These are phyloP conservation scores for Halophytophthora batemanensis DNA, from an alignment of 352 stramenopile species.

Conservation along the genomic window DNA sequence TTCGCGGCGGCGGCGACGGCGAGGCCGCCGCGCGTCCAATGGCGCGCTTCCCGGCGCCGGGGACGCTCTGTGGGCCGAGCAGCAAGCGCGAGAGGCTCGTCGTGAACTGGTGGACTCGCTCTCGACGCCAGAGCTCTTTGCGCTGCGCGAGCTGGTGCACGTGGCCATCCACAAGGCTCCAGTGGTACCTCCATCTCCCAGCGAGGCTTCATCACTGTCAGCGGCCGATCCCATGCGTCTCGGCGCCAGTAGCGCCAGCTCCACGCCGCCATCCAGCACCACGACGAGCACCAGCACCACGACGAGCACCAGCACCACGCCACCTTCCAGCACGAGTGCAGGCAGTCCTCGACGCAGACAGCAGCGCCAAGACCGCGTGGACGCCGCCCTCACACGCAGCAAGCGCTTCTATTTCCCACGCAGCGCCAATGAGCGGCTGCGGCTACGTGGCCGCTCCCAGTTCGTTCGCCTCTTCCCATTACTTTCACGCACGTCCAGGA, in stretches of 20 bases:
- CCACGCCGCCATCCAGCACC: conserved; percentile 1
- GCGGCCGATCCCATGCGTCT: conserved; percentile 3
- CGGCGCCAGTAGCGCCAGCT: conserved; percentile 20
- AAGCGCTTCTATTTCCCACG: conserved; percentile 45
- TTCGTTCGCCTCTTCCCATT: conserved; percentile 62
- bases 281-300: conserved; percentile 7
- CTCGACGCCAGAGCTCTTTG: conserved; percentile 51
- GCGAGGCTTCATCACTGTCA: conserved; percentile 7
- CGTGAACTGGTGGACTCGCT: conserved; percentile 48
- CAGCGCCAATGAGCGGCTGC: conserved; percentile 38
- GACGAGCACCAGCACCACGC: conserved; percentile 17
- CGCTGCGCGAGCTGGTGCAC: conserved; percentile 54
- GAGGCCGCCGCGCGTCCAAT: conserved; percentile 2
- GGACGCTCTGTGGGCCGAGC: conserved; percentile 1
- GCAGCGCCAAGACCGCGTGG: conserved; percentile 20
- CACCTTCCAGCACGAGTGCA: conserved; percentile 9
- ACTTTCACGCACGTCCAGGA: conserved; percentile 28
- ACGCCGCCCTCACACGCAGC: conserved; percentile 25
- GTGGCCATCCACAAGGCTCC: conserved; percentile 29
- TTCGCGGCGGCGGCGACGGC: conserved; percentile 12
- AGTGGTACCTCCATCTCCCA: conserved; percentile 7
- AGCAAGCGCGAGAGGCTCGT: conserved; percentile 20
- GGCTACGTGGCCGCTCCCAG: conserved; percentile 32
- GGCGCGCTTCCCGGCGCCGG: neutral
- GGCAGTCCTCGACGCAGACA: conserved; percentile 20